Evolutionary conservation across 2,329 filamentous ascomycete species (phyloP).

Genomic region (Endothia cerciana): DNA sequence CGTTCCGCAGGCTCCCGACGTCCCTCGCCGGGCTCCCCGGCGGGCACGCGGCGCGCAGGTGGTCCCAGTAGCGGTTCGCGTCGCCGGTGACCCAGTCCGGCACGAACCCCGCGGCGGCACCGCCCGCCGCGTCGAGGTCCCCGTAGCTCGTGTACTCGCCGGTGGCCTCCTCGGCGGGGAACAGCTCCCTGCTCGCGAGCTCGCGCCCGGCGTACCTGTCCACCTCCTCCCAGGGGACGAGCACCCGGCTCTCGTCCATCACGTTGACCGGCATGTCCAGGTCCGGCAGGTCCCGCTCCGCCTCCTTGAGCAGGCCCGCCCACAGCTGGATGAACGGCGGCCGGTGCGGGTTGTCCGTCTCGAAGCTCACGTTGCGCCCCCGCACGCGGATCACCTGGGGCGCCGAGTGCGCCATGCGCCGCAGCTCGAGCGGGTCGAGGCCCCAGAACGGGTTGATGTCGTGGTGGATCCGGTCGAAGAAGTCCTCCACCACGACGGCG

Average conservation of each 20-base stretch:
- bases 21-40: slow-evolving; percentile 54
- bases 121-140: slow-evolving; percentile 40
- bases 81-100: slow-evolving; percentile 54
- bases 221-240: slow-evolving; percentile 62
- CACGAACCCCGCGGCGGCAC: slow-evolving; percentile 40
- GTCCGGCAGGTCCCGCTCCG: slow-evolving; percentile 60
- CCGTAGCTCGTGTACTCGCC: slow-evolving; percentile 47
- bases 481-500: slow-evolving; percentile 50
- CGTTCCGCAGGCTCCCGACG: slow-evolving; percentile 42
- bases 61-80: slow-evolving; percentile 60
- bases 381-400: slow-evolving; percentile 52
- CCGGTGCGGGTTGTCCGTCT: slow-evolving; percentile 44
- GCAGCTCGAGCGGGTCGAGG: slow-evolving; percentile 43
- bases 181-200: slow-evolving; percentile 46
- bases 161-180: slow-evolving; percentile 48
- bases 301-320: slow-evolving; percentile 53
- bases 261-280: slow-evolving; percentile 70
- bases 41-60: slow-evolving; percentile 60
- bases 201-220: slow-evolving; percentile 54
- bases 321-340: slow-evolving; percentile 53
- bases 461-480: slow-evolving; percentile 58
- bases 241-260: slow-evolving; percentile 64
- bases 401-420: slow-evolving; percentile 44
- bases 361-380: slow-evolving; percentile 43
- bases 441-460: slow-evolving; percentile 60